Conservation (phyloP, 2,329 filamentous ascomycete species). For the Colletotrichum truncatum region DNA sequence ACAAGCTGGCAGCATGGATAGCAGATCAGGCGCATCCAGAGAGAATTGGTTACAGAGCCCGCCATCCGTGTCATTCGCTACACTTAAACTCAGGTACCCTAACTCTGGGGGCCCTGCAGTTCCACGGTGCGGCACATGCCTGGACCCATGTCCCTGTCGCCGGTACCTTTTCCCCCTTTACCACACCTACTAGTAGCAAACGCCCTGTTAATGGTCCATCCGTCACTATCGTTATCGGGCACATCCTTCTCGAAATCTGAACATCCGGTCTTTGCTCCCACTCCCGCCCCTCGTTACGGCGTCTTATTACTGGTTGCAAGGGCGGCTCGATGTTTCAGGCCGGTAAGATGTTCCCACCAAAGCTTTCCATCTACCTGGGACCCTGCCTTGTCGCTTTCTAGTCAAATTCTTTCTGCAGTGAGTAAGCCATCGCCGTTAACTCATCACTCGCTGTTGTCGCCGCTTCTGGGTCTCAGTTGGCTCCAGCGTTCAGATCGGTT, state of each 20-base stretch:
- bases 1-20: too few species aligned
- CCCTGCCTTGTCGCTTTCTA: not conserved
- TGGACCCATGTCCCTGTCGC: constrained; percentile 4
- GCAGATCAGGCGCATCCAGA: too few species aligned
- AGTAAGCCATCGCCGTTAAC: not conserved
- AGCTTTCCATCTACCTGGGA: not conserved
- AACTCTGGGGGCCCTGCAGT: not conserved
- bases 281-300: constrained; percentile 3
- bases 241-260: constrained; percentile 26
- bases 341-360: constrained; percentile 31
- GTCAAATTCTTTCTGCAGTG: not conserved
- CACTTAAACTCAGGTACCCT: not conserved
- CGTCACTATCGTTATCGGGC: too few species aligned
- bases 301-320: constrained; percentile 9
- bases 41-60: too few species aligned
- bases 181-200: not conserved
- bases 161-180: not conserved
- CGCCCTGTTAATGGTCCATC: not conserved
- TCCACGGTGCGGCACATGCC: constrained; percentile 20
- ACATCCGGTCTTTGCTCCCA: constrained; percentile 19
- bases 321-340: constrained; percentile 28
- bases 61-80: not conserved
- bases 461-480: not conserved
- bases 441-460: not conserved
- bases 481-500: not conserved